Percentiles rank a stretch among this genome's conserved stretches.
These are phyloP conservation scores for Croton setiger DNA, from an alignment of 441 rosid species.

Conservation along the genomic window DNA sequence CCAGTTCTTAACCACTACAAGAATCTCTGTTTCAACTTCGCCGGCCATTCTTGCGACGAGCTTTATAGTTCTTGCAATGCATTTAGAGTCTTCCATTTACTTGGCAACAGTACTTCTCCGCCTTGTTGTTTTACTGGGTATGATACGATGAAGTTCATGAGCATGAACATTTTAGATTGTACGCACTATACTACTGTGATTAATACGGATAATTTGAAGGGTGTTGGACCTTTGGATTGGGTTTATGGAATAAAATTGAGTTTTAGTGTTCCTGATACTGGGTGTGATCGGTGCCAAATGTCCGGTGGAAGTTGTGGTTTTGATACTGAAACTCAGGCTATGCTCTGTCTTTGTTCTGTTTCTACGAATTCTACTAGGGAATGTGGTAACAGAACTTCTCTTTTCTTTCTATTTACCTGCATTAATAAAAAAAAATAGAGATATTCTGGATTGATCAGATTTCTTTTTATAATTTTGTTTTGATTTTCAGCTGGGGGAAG, in stretches of 20 bases:
- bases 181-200: slow-evolving; percentile 65
- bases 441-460: too few relatives aligned
- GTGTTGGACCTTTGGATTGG: slow-evolving; percentile 71
- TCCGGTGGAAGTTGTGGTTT: slow-evolving; percentile 86
- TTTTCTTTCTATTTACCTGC: too few relatives aligned
- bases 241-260: slow-evolving; percentile 70
- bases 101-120: slow-evolving; percentile 43
- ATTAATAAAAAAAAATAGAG: too few relatives aligned
- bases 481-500: too few relatives aligned
- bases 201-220: slow-evolving; percentile 47
- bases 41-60: slow-evolving; percentile 84
- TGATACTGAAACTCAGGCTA: slow-evolving; percentile 61
- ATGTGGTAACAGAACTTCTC: slow-evolving; percentile 49
- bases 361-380: slow-evolving; percentile 55
- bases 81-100: slow-evolving; percentile 54
- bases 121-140: slow-evolving; percentile 86
- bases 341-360: slow-evolving; percentile 62
- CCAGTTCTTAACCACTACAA: slow-evolving; percentile 78
- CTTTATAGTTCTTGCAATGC: slow-evolving; percentile 66
- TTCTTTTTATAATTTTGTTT: too few relatives aligned
- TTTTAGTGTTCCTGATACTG: slow-evolving; percentile 60
- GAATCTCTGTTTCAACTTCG: slow-evolving; percentile 64
- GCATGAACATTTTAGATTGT: slow-evolving; percentile 83
- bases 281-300: slow-evolving; percentile 57
- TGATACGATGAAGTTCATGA: slow-evolving; percentile 76